Evolutionary conservation across 2,329 filamentous ascomycete species (phyloP).

Genomic region (Orbilia blumenaviensis): DNA sequence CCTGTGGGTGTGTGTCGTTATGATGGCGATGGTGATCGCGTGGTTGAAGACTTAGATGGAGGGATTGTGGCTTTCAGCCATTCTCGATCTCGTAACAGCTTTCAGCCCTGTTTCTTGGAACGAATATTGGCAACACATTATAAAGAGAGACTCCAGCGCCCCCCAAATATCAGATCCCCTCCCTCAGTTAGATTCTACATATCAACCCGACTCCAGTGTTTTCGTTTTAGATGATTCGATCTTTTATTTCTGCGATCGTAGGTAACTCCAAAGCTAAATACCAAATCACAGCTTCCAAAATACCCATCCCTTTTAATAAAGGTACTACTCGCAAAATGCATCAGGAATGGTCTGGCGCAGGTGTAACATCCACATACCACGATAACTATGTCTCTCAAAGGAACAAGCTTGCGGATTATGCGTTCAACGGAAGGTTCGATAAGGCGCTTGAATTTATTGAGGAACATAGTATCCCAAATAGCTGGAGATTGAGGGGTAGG

Average conservation of each 20-base stretch:
- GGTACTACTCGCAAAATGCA: not conserved
- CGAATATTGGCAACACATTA: constrained; percentile 23
- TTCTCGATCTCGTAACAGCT: no score
- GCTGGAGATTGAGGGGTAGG: constrained; percentile 37
- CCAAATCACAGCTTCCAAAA: not conserved
- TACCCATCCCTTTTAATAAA: not conserved
- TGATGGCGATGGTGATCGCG: not conserved
- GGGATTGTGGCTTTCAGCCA: no score
- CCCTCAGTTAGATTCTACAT: no score
- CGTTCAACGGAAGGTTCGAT: constrained; percentile 33
- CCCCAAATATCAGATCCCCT: not conserved
- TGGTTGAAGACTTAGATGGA: not conserved
- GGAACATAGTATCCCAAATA: constrained; percentile 4
- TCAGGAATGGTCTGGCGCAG: constrained; percentile 28
- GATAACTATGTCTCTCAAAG: not conserved
- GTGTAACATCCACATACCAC: constrained; percentile 15
- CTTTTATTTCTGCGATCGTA: not conserved
- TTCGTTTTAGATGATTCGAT: not conserved
- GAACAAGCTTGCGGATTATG: constrained; percentile 29
- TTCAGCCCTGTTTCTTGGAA: constrained; percentile 9
- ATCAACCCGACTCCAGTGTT: no score
- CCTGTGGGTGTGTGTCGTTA: not conserved
- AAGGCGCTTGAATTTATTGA: constrained; percentile 35
- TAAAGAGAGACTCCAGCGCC: not conserved
- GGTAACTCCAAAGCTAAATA: not conserved